phyloP scores from a whole-genome alignment of 148 eudicot genomes.

The Arctostaphylos glauca region DNA sequence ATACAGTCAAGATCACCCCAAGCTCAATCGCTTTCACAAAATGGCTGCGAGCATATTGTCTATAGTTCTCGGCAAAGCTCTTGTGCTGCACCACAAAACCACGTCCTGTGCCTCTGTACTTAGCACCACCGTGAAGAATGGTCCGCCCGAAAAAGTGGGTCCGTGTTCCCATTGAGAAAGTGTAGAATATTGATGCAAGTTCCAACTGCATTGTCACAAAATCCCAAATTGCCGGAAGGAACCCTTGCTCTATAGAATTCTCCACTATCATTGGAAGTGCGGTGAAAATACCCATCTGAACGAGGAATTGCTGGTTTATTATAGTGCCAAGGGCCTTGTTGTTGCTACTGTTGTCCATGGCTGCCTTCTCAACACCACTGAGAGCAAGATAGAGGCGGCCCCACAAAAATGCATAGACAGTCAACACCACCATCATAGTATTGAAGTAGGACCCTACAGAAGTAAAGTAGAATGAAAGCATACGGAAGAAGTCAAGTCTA shows the following conservation, averaged over 20 bases:
- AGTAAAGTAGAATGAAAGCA: slow-evolving; percentile 87
- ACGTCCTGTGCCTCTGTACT: slow-evolving; percentile 88
- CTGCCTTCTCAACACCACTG: slow-evolving; percentile 66
- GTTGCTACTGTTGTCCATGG: slow-evolving; percentile 37
- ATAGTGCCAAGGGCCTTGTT: slow-evolving; percentile 75
- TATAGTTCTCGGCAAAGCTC: slow-evolving; percentile 79
- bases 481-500: slow-evolving; percentile 85
- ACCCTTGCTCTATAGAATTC: slow-evolving; percentile 91
- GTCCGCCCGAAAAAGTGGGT: slow-evolving; percentile 88
- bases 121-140: slow-evolving; percentile 94
- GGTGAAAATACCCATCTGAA: slow-evolving; percentile 87
- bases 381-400: slow-evolving; percentile 90
- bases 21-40: slow-evolving; percentile 91
- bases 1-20: slow-evolving; percentile 70
- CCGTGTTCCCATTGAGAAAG: slow-evolving; percentile 87
- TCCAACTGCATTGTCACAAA: slow-evolving; percentile 81
- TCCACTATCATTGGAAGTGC: slow-evolving; percentile 94
- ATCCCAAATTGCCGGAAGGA: slow-evolving; percentile 87
- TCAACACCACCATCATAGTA: slow-evolving; percentile 71
- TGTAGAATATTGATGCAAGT: slow-evolving; percentile 73
- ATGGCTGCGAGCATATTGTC: slow-evolving; percentile 89
- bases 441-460: slow-evolving; percentile 84
- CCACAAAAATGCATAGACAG: slow-evolving; percentile 85
- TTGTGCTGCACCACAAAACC: slow-evolving; percentile 92
- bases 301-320: slow-evolving; percentile 78